A percentile compares a stretch with the other conserved stretches of the same genome.
Conservation (phyloP, 139 green algal genomes). For the Pleodorina starrii region DNA sequence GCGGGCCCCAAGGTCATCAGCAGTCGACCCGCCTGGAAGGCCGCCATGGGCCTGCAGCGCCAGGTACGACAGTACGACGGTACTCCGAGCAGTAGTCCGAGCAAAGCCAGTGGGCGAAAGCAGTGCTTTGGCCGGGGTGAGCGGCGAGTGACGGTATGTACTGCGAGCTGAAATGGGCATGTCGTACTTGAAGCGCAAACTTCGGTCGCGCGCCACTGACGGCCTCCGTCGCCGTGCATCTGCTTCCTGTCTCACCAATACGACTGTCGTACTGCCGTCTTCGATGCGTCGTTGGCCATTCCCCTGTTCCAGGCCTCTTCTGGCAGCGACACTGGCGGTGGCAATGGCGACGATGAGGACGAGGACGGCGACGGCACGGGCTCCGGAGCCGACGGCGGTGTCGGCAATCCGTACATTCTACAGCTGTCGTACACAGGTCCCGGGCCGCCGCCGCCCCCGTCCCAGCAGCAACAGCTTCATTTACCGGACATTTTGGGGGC, state of each 20-base stretch:
- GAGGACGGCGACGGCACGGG: neutral
- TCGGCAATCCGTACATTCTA: neutral
- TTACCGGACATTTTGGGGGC: neutral
- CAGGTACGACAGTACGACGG: too few relatives aligned
- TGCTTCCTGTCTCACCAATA: too few relatives aligned
- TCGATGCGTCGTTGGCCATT: neutral
- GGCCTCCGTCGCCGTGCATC: too few relatives aligned
- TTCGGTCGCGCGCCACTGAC: too few relatives aligned
- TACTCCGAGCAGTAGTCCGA: too few relatives aligned
- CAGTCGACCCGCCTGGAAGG: constrained; percentile 51
- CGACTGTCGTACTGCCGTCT: neutral
- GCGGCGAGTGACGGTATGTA: too few relatives aligned
- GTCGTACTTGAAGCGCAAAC: too few relatives aligned
- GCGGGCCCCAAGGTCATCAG: constrained; percentile 48
- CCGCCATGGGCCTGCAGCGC: constrained; percentile 46
- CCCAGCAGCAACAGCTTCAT: neutral
- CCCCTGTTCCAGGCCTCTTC: neutral
- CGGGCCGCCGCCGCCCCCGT: neutral
- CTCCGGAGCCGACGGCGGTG: neutral
- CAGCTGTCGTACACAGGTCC: neutral
- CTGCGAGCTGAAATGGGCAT: too few relatives aligned
- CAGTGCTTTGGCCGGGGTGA: too few relatives aligned
- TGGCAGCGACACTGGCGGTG: neutral
- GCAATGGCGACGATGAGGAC: neutral
- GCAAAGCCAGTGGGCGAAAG: too few relatives aligned